Percentiles rank a stretch among this genome's conserved stretches.
Evolutionary conservation across 2,329 filamentous ascomycete species (phyloP).

Genomic region (Paecilomyces formosus): DNA sequence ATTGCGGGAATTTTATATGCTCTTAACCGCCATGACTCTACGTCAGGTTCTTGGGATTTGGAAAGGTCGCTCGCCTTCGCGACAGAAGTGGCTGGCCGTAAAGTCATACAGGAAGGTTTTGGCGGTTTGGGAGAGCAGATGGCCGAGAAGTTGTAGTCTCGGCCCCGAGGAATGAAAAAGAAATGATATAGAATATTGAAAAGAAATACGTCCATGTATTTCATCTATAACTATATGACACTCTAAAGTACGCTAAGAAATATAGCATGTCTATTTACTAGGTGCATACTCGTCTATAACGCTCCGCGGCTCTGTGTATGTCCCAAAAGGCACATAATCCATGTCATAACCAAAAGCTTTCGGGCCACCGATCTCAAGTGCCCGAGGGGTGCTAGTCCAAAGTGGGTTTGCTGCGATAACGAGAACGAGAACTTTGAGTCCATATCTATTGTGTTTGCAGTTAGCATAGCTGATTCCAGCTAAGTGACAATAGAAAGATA

Average conservation of each 20-base stretch:
- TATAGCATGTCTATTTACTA: background rate
- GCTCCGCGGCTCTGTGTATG: conserved; percentile 4
- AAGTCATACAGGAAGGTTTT: conserved; percentile 63
- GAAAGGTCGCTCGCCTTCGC: conserved; percentile 51
- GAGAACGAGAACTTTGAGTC: conserved; percentile 44
- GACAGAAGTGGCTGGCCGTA: conserved; percentile 59
- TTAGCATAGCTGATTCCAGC: conserved; percentile 45
- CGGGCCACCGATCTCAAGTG: conserved; percentile 35
- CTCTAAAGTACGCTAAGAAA: background rate
- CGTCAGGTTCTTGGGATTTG: conserved; percentile 41
- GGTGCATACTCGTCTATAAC: conserved; percentile 5
- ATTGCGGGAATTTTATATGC: conserved; percentile 63
- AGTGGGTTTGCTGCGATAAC: conserved; percentile 43
- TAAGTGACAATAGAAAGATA: conserved; percentile 30
- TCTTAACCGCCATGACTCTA: conserved; percentile 40
- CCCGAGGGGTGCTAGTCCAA: conserved; percentile 37
- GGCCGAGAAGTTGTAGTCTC: background rate
- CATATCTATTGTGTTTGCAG: conserved; percentile 42
- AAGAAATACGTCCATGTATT: background rate
- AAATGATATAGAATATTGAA: background rate
- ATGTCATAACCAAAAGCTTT: conserved; percentile 30
- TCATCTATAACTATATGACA: background rate
- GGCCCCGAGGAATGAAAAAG: background rate
- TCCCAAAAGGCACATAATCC: conserved; percentile 3
- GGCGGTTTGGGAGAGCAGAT: conserved; percentile 35